Evolutionary conservation across 1,139 yeast genomes (phyloP), one percentile per base, ranked within the genome.

Genomic region (Sugiyamaella castrensis): DNA sequence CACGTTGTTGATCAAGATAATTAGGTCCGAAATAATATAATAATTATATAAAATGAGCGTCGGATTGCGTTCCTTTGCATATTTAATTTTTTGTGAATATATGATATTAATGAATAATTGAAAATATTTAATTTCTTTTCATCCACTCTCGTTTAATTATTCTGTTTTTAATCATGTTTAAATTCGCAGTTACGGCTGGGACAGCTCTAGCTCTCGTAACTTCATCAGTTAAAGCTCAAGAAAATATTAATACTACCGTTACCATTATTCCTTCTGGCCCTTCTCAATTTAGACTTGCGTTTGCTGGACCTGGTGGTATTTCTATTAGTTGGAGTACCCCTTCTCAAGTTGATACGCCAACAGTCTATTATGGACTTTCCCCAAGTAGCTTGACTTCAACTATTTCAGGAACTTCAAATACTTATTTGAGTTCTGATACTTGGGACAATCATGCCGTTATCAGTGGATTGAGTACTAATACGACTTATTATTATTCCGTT

Each of bases 361-460:
- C 47, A 8, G 64, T 64, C 8, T 48, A 45, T 34, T 64, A 58
- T 34, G 66, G 66, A 15, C 50, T 42, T 12, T 37, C 49, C 27
- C 53, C 56, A 8, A 48, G 56, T 47, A 24, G 46, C 19, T 55
- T 64, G 37, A 43, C 31, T 32, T 31, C 39, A 11, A 60, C 59
- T n/a, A 12, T 45, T 5, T 65, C 65, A 19, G 34, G 44, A 15
- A 53, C 56, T 30, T 62, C 68, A 2, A 44, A 45, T 12, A 64
- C 68, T 15, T 64, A 58, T 38, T 46, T 45, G n/a, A 56, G 63
- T 10, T 62, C 68, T 7, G 51, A 56, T 8, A 60, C 65, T 19
- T 64, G 57, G 55, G 43, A 43, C 26, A 61, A 64, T 50, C 66
- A 64, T 45, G 68, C 64, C 12, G 55, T 56, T 41, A 43, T 64